Conservation (phyloP, 805 yeast species). For the Cyberlindnera petersonii region DNA sequence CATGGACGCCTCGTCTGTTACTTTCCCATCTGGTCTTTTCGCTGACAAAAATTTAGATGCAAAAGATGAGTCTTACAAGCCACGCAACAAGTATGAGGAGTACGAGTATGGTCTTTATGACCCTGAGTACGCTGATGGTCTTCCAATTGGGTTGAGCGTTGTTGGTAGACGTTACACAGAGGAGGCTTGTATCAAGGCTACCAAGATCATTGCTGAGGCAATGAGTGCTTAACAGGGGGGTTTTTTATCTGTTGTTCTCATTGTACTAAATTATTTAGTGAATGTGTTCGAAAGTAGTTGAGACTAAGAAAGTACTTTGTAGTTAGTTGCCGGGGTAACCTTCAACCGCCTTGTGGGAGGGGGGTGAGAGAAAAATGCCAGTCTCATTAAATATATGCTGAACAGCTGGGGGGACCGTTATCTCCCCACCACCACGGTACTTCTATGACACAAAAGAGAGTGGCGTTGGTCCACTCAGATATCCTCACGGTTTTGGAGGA, state of each 20-base stretch:
- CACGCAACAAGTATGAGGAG: conserved; percentile 32
- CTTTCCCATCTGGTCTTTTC: conserved; percentile 47
- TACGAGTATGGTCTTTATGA: conserved; percentile 27
- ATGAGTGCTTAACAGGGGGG: not conserved
- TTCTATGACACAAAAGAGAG: conserved; percentile 3
- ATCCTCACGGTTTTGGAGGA: conserved; percentile 29
- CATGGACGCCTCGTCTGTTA: conserved; percentile 63
- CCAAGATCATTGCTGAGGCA: conserved; percentile 18
- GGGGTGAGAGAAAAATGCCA: no score
- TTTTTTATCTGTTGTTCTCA: no score
- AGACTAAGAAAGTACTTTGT: no score
- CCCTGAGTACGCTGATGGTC: conserved; percentile 50
- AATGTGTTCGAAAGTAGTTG: no score
- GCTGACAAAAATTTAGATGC: conserved; percentile 43
- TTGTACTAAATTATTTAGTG: not conserved
- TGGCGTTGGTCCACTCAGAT: conserved; percentile 9
- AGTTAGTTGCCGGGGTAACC: no score
- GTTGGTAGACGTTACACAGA: conserved; percentile 49
- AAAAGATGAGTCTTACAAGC: conserved; percentile 32
- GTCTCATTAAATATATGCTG: no score
- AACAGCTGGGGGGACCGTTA: no score
- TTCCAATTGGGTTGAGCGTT: conserved; percentile 50
- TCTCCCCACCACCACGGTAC: no score
- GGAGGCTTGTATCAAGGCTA: conserved; percentile 44
- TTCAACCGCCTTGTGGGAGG: no score